A percentile compares a stretch with the other conserved stretches of the same genome.
Conservation (phyloP, 148 eudicot species). For the Pouteria glomerata region DNA sequence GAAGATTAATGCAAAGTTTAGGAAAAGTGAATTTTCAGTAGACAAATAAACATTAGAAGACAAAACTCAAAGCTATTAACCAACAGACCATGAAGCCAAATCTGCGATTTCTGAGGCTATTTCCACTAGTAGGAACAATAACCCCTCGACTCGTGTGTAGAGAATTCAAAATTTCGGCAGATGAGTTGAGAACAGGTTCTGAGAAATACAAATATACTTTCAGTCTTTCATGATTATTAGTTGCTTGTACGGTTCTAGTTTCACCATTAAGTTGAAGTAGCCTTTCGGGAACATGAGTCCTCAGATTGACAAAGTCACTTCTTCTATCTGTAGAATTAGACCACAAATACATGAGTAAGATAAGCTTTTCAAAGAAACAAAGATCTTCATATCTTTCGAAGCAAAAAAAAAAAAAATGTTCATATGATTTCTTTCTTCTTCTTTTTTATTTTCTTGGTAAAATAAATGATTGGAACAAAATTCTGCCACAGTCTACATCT, state of each 20-base stretch:
- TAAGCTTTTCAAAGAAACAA: neutral
- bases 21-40: neutral
- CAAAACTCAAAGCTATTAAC: neutral
- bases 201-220: constrained; percentile 79
- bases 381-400: neutral
- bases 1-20: neutral
- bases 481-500: neutral
- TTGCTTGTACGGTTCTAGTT: constrained; percentile 75
- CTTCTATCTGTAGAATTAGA: constrained; percentile 67
- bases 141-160: constrained; percentile 53
- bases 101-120: constrained; percentile 55
- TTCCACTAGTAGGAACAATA: constrained; percentile 55
- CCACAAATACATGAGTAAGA: neutral
- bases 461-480: neutral
- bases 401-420: neutral
- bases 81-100: constrained; percentile 71
- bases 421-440: neutral
- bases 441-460: neutral
- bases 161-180: constrained; percentile 53
- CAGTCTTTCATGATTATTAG: constrained; percentile 54
- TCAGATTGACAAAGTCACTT: constrained; percentile 48
- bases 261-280: constrained; percentile 59
- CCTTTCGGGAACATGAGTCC: constrained; percentile 77
- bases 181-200: constrained; percentile 73
- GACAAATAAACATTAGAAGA: neutral